Base-by-base conservation (phyloP, 768 basidiomycete genomes). In the Trichaptum fuscoviolaceum region DNA sequence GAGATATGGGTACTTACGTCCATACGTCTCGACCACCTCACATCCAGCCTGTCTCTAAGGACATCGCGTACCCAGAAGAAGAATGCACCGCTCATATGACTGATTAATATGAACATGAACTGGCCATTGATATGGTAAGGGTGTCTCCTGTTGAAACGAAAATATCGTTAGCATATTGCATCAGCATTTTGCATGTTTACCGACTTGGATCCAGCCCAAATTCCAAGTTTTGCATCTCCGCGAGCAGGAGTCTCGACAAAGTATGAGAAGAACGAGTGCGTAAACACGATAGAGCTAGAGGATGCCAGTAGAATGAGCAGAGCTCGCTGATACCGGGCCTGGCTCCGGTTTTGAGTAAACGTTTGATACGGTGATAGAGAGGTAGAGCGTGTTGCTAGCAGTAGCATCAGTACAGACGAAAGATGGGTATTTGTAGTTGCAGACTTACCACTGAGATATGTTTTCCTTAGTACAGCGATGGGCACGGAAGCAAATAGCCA, bases 91-190 rank as follows among this genome's bases (percentile, higher is more conserved):
- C 77, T 76, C 1, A 80, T 10, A 71, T 92, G 90, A 0, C 85
- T 81, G 61, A 84, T 69, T 26, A 85, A 64, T 20, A 91, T 73
- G 71, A 89, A 90, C 8, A 92, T 68, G 6, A 90, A 76, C 20
- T 85, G 84, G 0, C 89, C 89, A 64, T 91, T 91, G 24, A 92
- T 79, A 71, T 91, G 87, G 69, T 85, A 84, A 0, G 89, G 90
- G 67, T 92, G 89, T 75, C 89, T 91, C 71, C 90, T 91, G 68
- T 17, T 57, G 15, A 65, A 58, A 30, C 36, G 15, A 65, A 58
- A 30, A 65, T 65, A 9, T 58, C 25, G 42, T 52, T 52, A 20
- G 3, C 15, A 52, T 52, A 52, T 67, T 42, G 25, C 35, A 65
- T 52, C 24, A 66, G 35, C 57, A 59, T 26, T 35, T 18, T 30